phyloP scores from a whole-genome alignment of 352 stramenopile species.

The Globisporangium uncinulatum region DNA sequence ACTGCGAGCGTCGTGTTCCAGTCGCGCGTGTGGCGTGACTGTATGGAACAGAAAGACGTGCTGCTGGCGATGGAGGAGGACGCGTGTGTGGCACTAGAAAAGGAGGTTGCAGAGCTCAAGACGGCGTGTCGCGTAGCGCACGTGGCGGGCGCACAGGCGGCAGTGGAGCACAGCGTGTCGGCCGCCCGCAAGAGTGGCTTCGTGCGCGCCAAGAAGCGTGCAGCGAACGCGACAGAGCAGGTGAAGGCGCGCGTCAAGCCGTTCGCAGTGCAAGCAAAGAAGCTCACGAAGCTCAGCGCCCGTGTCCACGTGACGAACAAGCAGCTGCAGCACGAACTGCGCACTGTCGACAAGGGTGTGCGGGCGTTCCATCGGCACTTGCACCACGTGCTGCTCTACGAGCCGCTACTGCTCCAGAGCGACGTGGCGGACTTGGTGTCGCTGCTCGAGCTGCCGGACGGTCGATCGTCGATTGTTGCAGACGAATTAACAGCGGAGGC shows the following conservation, averaged over 20 bases:
- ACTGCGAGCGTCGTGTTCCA: slow-evolving; percentile 54
- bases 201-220: slow-evolving; percentile 17
- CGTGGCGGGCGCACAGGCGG: slow-evolving; percentile 28
- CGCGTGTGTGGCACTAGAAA: slow-evolving; percentile 32
- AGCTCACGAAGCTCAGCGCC: slow-evolving; percentile 46
- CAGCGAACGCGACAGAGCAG: slow-evolving; percentile 16
- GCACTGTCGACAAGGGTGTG: slow-evolving; percentile 26
- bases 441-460: slow-evolving; percentile 14
- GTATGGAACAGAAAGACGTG: slow-evolving; percentile 37
- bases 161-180: slow-evolving; percentile 28
- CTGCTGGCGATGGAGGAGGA: slow-evolving; percentile 40
- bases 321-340: slow-evolving; percentile 53
- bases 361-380: slow-evolving; percentile 35
- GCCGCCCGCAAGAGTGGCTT: slow-evolving; percentile 32
- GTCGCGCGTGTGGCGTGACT: slow-evolving; percentile 63
- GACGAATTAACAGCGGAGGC: background rate
- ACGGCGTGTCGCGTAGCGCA: slow-evolving; percentile 37
- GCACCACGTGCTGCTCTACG: slow-evolving; percentile 35
- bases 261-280: slow-evolving; percentile 54
- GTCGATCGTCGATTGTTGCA: slow-evolving; percentile 12
- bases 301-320: slow-evolving; percentile 37
- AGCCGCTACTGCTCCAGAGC: slow-evolving; percentile 43
- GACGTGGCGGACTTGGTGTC: slow-evolving; percentile 40
- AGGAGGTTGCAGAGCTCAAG: slow-evolving; percentile 43
- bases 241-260: slow-evolving; percentile 57